Percentiles rank a stretch among this genome's conserved stretches.
Evolutionary conservation across 192 early-diverging fungal genomes (phyloP).

Genomic region (Entomortierella chlamydospora): DNA sequence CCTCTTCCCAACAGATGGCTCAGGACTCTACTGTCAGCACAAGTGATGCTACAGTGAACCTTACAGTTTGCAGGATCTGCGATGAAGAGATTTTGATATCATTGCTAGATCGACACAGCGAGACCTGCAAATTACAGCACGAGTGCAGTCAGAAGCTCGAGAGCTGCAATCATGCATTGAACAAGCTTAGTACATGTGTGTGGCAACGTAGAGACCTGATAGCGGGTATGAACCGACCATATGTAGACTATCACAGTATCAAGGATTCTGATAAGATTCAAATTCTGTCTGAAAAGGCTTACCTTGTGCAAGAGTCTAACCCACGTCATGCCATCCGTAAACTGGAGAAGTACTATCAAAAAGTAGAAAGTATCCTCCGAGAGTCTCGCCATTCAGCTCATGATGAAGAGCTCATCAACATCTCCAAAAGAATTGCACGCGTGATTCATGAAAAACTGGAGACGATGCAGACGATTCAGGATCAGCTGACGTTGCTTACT

Average conservation of each 20-base stretch:
- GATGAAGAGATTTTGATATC: slow-evolving; percentile 78
- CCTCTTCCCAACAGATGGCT: slow-evolving; percentile 5
- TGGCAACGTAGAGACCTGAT: slow-evolving; percentile 60
- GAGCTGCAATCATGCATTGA: slow-evolving; percentile 74
- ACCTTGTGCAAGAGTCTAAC: slow-evolving; percentile 28
- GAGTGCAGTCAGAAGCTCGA: slow-evolving; percentile 52
- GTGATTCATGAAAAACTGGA: slow-evolving; percentile 50
- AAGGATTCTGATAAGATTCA: slow-evolving; percentile 57
- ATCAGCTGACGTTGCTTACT: slow-evolving; percentile 24
- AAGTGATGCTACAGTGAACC: slow-evolving; percentile 5
- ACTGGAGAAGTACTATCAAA: slow-evolving; percentile 46
- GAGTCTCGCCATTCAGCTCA: slow-evolving; percentile 28
- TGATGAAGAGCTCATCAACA: slow-evolving; percentile 53
- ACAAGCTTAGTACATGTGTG: slow-evolving; percentile 57
- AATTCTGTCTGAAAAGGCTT: slow-evolving; percentile 36
- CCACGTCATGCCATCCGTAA: slow-evolving; percentile 42
- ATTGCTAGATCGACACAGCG: slow-evolving; percentile 81
- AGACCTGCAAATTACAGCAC: slow-evolving; percentile 69
- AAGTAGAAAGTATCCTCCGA: slow-evolving; percentile 24
- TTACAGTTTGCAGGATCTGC: slow-evolving; percentile 87
- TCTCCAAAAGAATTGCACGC: slow-evolving; percentile 55
- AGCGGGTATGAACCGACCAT: slow-evolving; percentile 55
- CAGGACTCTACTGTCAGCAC: background rate
- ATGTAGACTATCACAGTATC: slow-evolving; percentile 55
- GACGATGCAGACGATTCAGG: slow-evolving; percentile 49